phyloP scores from a whole-genome alignment of 2,329 filamentous ascomycete genomes.

The Cytospora piceicola region DNA sequence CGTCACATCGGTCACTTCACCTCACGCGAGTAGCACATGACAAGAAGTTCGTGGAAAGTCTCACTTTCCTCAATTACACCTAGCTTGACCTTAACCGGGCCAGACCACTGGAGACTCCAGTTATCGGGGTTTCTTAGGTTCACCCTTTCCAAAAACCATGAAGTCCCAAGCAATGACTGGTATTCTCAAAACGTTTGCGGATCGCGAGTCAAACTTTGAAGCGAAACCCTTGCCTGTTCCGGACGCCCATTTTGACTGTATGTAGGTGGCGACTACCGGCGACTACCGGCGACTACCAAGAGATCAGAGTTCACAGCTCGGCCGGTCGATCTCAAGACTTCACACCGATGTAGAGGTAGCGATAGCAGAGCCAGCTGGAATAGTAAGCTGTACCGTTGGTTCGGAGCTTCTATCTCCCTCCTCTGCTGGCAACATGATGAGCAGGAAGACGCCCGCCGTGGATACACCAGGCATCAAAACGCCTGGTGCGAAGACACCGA shows the following conservation, averaged over 20 bases:
- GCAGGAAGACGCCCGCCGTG: not conserved
- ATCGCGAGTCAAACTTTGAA: not conserved
- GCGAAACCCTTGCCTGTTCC: not conserved
- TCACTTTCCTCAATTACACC: no score
- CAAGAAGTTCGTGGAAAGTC: not conserved
- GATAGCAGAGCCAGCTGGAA: not conserved
- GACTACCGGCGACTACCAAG: not conserved
- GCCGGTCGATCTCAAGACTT: not conserved
- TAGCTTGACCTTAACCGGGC: not conserved
- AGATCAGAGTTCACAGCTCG: not conserved
- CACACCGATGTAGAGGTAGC: not conserved
- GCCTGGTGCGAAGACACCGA: not conserved
- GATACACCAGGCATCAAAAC: not conserved
- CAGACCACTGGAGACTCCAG: not conserved
- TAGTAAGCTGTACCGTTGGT: not conserved
- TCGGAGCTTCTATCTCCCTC: not conserved
- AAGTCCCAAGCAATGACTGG: no score
- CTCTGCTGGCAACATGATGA: not conserved
- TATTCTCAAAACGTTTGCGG: not conserved
- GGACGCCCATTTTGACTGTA: not conserved
- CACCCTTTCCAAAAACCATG: no score
- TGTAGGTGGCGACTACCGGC: no score
- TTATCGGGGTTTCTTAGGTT: not conserved
- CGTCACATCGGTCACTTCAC: no score
- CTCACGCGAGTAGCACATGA: not conserved